These are phyloP conservation scores for Beauveria medogensis DNA, from an alignment of 2,329 filamentous ascomycete genomes.

Conservation along the genomic window DNA sequence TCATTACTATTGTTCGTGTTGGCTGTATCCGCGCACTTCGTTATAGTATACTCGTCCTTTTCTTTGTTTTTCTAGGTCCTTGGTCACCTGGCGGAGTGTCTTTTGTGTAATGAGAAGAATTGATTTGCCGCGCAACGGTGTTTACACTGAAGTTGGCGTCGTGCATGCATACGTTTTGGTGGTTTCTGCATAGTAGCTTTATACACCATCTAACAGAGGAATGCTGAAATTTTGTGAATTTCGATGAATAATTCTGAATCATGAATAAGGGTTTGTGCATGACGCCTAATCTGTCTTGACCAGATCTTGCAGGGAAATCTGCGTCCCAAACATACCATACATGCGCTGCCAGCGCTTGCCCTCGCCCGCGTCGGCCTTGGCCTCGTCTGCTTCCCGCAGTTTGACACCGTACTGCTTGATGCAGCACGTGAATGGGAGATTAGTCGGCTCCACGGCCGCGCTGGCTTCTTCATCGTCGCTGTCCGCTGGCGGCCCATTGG, in stretches of 20 bases:
- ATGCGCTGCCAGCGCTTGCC: slow-evolving; percentile 50
- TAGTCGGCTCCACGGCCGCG: slow-evolving; percentile 27
- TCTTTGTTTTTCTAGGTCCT: background rate
- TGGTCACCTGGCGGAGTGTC: background rate
- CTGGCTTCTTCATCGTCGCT: slow-evolving; percentile 27
- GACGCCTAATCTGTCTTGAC: background rate
- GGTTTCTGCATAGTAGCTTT: background rate
- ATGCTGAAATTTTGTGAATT: background rate
- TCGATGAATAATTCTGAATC: background rate
- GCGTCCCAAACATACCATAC: slow-evolving; percentile 52
- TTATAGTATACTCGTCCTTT: background rate
- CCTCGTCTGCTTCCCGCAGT: slow-evolving; percentile 30
- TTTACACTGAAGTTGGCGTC: background rate
- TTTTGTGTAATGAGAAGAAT: background rate
- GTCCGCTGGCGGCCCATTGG: slow-evolving; percentile 27
- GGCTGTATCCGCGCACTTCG: background rate
- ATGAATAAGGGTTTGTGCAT: background rate
- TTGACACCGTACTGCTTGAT: slow-evolving; percentile 62
- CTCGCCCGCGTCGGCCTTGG: slow-evolving; percentile 36
- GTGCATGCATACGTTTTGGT: background rate
- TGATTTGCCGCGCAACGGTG: background rate
- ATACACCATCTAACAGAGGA: too few species aligned
- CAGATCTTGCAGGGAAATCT: background rate
- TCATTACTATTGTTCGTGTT: background rate
- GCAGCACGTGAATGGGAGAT: slow-evolving; percentile 60